These are phyloP conservation scores for Nigrospora osmanthi DNA, from an alignment of 2,329 filamentous ascomycete species.

Conservation along the genomic window DNA sequence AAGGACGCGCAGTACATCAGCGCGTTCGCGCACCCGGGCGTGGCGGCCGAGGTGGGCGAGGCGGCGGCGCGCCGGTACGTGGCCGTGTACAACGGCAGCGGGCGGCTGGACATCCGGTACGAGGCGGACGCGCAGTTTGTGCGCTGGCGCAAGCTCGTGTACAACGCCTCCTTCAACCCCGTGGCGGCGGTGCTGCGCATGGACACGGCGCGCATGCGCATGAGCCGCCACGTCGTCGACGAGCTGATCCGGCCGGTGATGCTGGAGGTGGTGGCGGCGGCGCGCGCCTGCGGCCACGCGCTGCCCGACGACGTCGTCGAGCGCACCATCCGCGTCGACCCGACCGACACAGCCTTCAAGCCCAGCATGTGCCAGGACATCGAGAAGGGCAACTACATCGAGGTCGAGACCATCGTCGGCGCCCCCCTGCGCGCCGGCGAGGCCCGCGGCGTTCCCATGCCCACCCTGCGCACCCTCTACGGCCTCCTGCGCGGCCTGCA, in stretches of 20 bases:
- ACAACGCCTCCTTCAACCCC: conserved; percentile 43
- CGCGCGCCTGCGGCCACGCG: conserved; percentile 30
- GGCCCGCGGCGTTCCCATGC: conserved; percentile 37
- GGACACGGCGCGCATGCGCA: conserved; percentile 41
- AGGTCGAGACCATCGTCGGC: conserved; percentile 48
- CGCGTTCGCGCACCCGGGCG: conserved; percentile 31
- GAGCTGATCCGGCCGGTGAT: conserved; percentile 44
- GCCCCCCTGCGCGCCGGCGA: conserved; percentile 47
- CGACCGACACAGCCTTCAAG: conserved; percentile 36
- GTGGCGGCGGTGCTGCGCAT: conserved; percentile 42
- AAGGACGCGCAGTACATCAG: conserved; percentile 42
- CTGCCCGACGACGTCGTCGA: conserved; percentile 32
- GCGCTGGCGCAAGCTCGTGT: conserved; percentile 44
- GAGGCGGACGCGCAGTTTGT: conserved; percentile 31
- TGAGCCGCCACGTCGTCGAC: conserved; percentile 34
- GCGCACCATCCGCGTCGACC: conserved; percentile 38
- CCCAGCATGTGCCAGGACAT: conserved; percentile 49
- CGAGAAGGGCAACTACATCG: conserved; percentile 44
- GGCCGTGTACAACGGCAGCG: conserved; percentile 34
- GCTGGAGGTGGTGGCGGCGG: conserved; percentile 40
- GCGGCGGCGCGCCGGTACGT: conserved; percentile 33
- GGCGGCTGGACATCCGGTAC: conserved; percentile 33
- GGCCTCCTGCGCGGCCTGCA: conserved; percentile 38
- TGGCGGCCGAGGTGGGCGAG: conserved; percentile 13
- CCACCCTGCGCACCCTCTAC: conserved; percentile 40